Evolutionary conservation across 768 basidiomycete genomes (phyloP), one percentile per base, ranked within the genome.

Genomic region (Neoboletus magnificus): DNA sequence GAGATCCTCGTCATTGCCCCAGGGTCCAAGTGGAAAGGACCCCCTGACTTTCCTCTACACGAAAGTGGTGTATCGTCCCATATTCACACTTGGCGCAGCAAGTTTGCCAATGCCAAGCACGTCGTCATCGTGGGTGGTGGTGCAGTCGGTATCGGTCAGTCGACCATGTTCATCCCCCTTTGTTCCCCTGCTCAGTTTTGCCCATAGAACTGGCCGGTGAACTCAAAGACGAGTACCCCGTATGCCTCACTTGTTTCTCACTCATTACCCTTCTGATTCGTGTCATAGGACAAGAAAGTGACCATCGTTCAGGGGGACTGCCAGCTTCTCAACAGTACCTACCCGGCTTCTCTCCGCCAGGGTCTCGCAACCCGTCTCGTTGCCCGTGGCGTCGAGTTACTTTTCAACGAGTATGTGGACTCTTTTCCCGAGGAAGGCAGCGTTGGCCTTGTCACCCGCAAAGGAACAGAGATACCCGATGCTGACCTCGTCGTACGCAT

Each of bases 231-330:
- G 62, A 64, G 3, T 75, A 71, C 51, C 76, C 79, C 5, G 73
- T 77, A 57, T 15, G 74, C 68, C 23, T 16, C 42, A 7, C 7
- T 4, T 29, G 13, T 15, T 18, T 47, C 20, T 33, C 40, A 8
- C n/a, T 10, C 16, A 2, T 10, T 1, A 0, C 2, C 46, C 45
- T 42, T 52, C 58, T 70, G 18, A 71, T 27, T 9, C 33, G 36
- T 40, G 8, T 32, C 37, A 10, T 15, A 69, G 68, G 49, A 59
- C 51, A 61, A 70, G 50, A 84, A 79, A 57, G 76, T 89, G 16
- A 85, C 85, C 18, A 76, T 89, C 44, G 79, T 89, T 11, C 87
- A 89, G 12, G 73, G 76, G 27, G 71, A 77, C n/a, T 48, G 58
- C 2, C 66, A 76, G n/a, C 77, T 87, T 35, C 73, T 89, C 55